Conservation (phyloP, 139 green algal genomes). For the Chlamydomonas sp. region DNA sequence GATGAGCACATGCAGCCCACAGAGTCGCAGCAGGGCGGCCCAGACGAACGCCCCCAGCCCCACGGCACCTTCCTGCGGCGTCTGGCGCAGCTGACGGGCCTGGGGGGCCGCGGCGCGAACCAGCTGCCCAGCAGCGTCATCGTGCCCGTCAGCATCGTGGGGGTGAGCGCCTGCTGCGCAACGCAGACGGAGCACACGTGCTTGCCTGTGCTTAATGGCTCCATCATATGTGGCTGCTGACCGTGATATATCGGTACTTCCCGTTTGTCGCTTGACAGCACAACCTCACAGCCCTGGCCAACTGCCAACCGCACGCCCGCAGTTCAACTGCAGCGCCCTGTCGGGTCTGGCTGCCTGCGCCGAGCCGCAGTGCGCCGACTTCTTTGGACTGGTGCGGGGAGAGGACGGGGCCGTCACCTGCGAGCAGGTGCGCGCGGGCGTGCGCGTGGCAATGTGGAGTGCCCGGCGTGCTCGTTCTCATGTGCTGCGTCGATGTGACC, state of each 20-base stretch:
- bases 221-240: not conserved
- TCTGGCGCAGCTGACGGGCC: not conserved
- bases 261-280: not conserved
- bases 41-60: no score
- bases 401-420: not conserved
- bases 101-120: not conserved
- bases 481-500: no score
- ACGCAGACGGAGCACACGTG: not conserved
- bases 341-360: conserved; percentile 24
- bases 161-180: not conserved
- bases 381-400: not conserved
- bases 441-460: not conserved
- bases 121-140: not conserved
- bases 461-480: not conserved
- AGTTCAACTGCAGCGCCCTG: conserved; percentile 29
- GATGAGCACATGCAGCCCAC: no score
- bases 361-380: conserved; percentile 20
- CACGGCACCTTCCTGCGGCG: no score
- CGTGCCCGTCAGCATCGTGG: not conserved
- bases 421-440: not conserved
- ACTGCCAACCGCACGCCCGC: not conserved
- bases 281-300: no score
- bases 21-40: no score
- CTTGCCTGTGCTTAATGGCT: not conserved
- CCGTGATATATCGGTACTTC: not conserved